phyloP scores from a whole-genome alignment of 805 yeast genomes.

The Starmerella khaoyaiensis region DNA sequence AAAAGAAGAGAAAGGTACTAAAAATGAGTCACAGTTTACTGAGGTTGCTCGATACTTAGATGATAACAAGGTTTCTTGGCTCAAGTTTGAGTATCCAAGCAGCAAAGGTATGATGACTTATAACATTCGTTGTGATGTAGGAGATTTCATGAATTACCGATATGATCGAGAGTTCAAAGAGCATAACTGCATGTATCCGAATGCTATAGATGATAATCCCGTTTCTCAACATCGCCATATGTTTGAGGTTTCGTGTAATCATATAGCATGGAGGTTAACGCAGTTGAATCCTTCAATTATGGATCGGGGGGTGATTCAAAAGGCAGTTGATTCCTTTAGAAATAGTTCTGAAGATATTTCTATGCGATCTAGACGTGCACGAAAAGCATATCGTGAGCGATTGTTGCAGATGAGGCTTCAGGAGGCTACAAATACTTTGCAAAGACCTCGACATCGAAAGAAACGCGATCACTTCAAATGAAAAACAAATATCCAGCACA shows the following conservation, averaged over 20 bases:
- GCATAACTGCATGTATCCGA: constrained; percentile 37
- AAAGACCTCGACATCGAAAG: too few species aligned
- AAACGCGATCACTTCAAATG: too few species aligned
- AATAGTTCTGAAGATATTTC: constrained; percentile 34
- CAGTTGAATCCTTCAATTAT: constrained; percentile 34
- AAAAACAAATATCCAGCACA: too few species aligned
- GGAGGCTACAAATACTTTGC: too few species aligned
- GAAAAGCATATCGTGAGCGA: too few species aligned
- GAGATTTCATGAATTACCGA: constrained; percentile 18
- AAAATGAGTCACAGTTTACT: neutral
- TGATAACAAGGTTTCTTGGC: constrained; percentile 19
- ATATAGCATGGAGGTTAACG: constrained; percentile 38
- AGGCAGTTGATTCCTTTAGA: constrained; percentile 43
- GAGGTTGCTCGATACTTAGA: constrained; percentile 2
- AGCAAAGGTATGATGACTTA: constrained; percentile 24
- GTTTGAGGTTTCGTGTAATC: constrained; percentile 38
- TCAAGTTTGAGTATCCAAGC: constrained; percentile 28
- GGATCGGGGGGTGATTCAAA: constrained; percentile 37
- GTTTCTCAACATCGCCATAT: constrained; percentile 33
- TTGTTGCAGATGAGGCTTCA: too few species aligned
- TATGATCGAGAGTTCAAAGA: constrained; percentile 28
- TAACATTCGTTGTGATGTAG: constrained; percentile 29
- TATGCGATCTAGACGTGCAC: constrained; percentile 34
- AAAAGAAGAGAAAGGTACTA: neutral
- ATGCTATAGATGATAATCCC: constrained; percentile 35